Percentiles rank a stretch among this genome's conserved stretches.
Conservation (phyloP, 305 asterid species). For the Coffea humblotiana region DNA sequence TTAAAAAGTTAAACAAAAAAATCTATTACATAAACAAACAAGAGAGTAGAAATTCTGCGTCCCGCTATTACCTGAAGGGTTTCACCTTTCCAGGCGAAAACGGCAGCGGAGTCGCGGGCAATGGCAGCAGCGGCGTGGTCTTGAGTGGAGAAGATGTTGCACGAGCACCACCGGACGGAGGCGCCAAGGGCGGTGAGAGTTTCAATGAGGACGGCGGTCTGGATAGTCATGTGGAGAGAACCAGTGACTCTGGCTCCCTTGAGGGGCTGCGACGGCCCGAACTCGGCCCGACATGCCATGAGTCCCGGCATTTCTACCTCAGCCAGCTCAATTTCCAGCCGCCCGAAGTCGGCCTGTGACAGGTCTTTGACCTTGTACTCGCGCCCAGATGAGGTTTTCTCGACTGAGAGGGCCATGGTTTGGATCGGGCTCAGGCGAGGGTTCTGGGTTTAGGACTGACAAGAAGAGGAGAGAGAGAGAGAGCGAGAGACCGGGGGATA, state of each 20-base stretch:
- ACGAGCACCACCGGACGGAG: slow-evolving; percentile 39
- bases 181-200: slow-evolving; percentile 39
- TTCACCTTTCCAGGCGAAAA: slow-evolving; percentile 41
- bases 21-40: too few relatives aligned
- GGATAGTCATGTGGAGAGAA: slow-evolving; percentile 39
- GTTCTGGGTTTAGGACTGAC: neutral
- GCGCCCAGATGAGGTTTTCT: slow-evolving; percentile 39
- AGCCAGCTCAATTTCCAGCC: slow-evolving; percentile 41
- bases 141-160: slow-evolving; percentile 44
- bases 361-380: slow-evolving; percentile 40
- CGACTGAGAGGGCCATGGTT: slow-evolving; percentile 40
- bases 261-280: slow-evolving; percentile 45
- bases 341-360: slow-evolving; percentile 46
- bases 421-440: neutral
- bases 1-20: too few relatives aligned
- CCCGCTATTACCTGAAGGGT: slow-evolving; percentile 29
- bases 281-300: slow-evolving; percentile 44
- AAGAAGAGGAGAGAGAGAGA: too few relatives aligned
- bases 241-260: slow-evolving; percentile 51
- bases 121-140: slow-evolving; percentile 42
- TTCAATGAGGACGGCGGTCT: slow-evolving; percentile 38
- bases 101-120: slow-evolving; percentile 37
- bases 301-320: slow-evolving; percentile 48
- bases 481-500: too few relatives aligned
- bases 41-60: too few relatives aligned